Evolutionary conservation across 257 asterid species (phyloP).

Genomic region (Gynochthodes officinalis): DNA sequence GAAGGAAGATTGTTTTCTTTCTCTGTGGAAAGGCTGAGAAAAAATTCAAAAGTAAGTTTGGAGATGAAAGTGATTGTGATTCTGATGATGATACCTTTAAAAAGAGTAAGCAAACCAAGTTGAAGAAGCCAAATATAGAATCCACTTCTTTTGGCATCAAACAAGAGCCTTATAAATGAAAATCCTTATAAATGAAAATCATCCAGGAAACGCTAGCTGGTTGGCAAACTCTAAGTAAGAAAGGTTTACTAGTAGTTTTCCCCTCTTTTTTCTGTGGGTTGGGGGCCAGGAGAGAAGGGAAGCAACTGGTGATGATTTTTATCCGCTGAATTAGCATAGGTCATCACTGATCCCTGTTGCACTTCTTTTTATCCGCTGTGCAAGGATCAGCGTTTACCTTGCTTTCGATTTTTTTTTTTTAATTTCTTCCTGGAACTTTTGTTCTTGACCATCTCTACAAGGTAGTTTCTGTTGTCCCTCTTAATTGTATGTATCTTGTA

Average conservation of each 20-base stretch:
- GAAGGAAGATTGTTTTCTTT: constrained; percentile 47
- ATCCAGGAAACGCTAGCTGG: constrained; percentile 17
- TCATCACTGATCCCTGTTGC: not conserved
- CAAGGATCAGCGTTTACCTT: too few relatives aligned
- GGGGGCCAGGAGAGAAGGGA: too few relatives aligned
- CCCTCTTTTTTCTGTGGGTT: too few relatives aligned
- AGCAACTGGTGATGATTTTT: not conserved
- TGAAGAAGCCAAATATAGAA: constrained; percentile 38
- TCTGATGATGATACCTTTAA: constrained; percentile 40
- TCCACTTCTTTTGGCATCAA: constrained; percentile 34
- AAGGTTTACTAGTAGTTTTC: not conserved
- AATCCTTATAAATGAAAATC: constrained; percentile 15
- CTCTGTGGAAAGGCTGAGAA: constrained; percentile 59
- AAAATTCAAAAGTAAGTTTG: constrained; percentile 36
- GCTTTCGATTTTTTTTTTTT: too few relatives aligned
- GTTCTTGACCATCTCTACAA: not conserved
- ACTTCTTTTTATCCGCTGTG: too few relatives aligned
- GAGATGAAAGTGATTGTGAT: constrained; percentile 44
- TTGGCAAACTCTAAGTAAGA: not conserved
- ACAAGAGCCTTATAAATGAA: constrained; percentile 12
- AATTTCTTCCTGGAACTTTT: not conserved
- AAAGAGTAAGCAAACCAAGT: constrained; percentile 40
- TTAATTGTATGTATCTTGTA: not conserved
- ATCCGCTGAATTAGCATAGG: not conserved
- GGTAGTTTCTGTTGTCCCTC: not conserved